Conservation (phyloP, 176 grass and related monocot species). For the Lolium multiflorum region DNA sequence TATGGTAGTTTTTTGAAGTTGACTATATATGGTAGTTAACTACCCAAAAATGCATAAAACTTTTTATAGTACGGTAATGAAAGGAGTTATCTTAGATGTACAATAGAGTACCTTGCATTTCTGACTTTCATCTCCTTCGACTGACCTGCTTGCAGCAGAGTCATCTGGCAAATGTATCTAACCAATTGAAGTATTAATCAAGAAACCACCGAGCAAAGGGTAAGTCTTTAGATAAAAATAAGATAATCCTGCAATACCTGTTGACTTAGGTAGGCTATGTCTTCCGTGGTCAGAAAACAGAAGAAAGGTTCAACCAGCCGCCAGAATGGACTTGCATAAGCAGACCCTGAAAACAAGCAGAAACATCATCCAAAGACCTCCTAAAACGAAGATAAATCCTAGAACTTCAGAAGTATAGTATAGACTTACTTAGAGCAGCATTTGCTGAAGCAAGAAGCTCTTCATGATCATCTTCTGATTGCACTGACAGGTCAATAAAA, state of each 20-base stretch:
- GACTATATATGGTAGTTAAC: conserved; percentile 13
- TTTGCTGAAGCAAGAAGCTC: conserved; percentile 73
- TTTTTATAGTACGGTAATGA: conserved; percentile 31
- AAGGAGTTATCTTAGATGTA: conserved; percentile 16
- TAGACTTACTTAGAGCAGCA: conserved; percentile 56
- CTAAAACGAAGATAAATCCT: conserved; percentile 18
- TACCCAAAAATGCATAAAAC: conserved; percentile 9
- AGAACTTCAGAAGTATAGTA: conserved; percentile 36
- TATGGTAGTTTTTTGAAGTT: neutral
- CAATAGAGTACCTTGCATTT: conserved; percentile 59
- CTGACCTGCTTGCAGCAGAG: conserved; percentile 40
- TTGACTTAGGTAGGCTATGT: conserved; percentile 61
- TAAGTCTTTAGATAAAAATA: conserved; percentile 39
- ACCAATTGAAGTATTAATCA: conserved; percentile 47
- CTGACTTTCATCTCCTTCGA: conserved; percentile 60
- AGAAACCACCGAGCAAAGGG: conserved; percentile 27
- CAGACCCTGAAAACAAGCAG: conserved; percentile 53
- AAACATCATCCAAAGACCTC: conserved; percentile 24
- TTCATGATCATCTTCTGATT: conserved; percentile 65
- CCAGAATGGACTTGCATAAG: conserved; percentile 57
- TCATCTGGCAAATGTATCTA: conserved; percentile 62
- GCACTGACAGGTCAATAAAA: conserved; percentile 59
- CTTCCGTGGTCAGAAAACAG: conserved; percentile 57
- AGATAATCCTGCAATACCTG: conserved; percentile 51
- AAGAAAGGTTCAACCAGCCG: conserved; percentile 68